Conservation (phyloP, 257 asterid species). For the Gentiana macrophylla region DNA sequence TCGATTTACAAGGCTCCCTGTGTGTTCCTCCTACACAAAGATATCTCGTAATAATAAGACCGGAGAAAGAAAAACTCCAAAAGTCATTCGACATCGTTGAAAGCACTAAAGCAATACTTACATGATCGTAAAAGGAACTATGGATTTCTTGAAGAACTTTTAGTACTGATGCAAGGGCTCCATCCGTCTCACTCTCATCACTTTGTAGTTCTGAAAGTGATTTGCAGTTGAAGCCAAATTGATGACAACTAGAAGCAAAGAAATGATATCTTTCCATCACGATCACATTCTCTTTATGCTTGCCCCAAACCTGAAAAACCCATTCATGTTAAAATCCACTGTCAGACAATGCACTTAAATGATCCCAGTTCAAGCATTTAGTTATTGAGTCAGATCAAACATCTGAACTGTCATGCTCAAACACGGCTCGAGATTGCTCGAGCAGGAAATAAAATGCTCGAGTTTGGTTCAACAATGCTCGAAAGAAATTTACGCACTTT, state of each 20-base stretch:
- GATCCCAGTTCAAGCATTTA: too few relatives aligned
- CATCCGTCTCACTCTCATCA: conserved; percentile 84
- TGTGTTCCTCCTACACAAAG: conserved; percentile 5
- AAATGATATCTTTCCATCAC: conserved; percentile 80
- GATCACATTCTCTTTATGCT: conserved; percentile 76
- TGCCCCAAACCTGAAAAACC: conserved; percentile 56
- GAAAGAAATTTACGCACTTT: too few relatives aligned
- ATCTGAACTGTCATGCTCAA: too few relatives aligned
- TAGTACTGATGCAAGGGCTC: conserved; percentile 71
- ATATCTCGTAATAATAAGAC: too few relatives aligned
- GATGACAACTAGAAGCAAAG: conserved; percentile 80
- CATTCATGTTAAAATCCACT: too few relatives aligned
- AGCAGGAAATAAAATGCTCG: too few relatives aligned
- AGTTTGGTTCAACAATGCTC: too few relatives aligned
- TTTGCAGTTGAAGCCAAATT: conserved; percentile 49
- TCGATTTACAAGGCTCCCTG: conserved; percentile 37
- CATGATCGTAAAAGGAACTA: conserved; percentile 44
- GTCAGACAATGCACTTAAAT: too few relatives aligned
- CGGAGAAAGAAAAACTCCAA: neutral
- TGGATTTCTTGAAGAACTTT: conserved; percentile 53
- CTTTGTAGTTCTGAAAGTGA: conserved; percentile 52
- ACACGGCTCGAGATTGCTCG: too few relatives aligned
- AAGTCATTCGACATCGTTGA: neutral
- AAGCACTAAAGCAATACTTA: conserved; percentile 11
- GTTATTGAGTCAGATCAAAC: too few relatives aligned